Evolutionary conservation across 495 filamentous ascomycete species (phyloP), one percentile per base, ranked within the genome.

Genomic region (Aspergillus diversus): DNA sequence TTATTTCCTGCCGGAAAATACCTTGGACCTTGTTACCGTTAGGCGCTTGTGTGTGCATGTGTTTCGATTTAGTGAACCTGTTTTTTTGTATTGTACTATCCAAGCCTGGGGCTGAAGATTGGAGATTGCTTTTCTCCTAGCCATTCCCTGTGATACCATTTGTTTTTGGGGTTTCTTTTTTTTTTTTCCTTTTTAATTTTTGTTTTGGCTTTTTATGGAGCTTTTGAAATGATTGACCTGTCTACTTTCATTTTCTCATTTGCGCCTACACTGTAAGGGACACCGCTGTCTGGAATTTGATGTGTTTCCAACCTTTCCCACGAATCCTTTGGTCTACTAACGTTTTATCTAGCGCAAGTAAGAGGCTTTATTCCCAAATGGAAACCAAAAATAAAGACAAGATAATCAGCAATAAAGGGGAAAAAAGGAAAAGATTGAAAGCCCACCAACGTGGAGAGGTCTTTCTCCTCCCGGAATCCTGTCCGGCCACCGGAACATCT

Each of bases 221-320:
- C 57, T 52, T 9, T 31, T 50, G 15, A 17, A 35, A 51, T 21
- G 3, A 15, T 43, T 37, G 12, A 27, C 9, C 21, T 15, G 33
- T 52, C 27, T 35, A 33, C 37, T 59, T 39, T 35, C 11, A 15
- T 59, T 34, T 46, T 27, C 27, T 33, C 51, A 32, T 5, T 43
- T n/a, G 16, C 57, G 34, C 51, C 55, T 37, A 43, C 60, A 63
- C 34, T 57, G 54, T 63, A 63, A 63, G 34, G 52, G 33, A 33
- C 35, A 21, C 57, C 43, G 46, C 53, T 54, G 31, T 56, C 46
- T 57, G 53, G 51, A 60, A 57, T 50, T 51, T 42, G 60, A 63
- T 57, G 47, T 13, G 33, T 33, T 51, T 51, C 46, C 51, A 11
- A 33, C 43, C 34, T 52, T 34, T 16, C 31, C 5, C 53, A 12